These are phyloP conservation scores for Phytopythium vexans DNA, from an alignment of 352 stramenopile species.

Conservation along the genomic window DNA sequence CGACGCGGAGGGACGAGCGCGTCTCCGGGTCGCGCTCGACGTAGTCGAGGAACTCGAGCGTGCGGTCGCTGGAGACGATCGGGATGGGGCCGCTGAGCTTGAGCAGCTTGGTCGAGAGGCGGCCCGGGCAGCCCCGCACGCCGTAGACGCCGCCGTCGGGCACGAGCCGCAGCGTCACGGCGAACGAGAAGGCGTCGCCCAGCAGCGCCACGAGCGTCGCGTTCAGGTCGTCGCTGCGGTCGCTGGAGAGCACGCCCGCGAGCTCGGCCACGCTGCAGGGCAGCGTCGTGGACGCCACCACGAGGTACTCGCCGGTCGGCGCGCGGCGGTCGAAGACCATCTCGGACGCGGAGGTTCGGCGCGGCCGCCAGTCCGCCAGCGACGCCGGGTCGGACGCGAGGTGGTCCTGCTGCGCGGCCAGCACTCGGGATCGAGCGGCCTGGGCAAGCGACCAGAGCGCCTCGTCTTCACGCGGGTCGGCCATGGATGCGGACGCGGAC, in stretches of 20 bases:
- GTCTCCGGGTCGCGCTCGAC: conserved; percentile 21
- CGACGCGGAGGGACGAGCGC: conserved; percentile 18
- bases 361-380: conserved; percentile 20
- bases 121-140: conserved; percentile 1
- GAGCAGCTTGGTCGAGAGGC: conserved; percentile 26
- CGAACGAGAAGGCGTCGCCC: conserved; percentile 30
- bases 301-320: conserved; percentile 10
- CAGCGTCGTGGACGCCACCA: conserved; percentile 17
- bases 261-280: conserved; percentile 28
- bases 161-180: conserved; percentile 27
- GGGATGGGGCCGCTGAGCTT: conserved; percentile 22
- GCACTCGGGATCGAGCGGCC: conserved; percentile 13
- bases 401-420: conserved; percentile 7
- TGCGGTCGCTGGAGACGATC: conserved; percentile 22
- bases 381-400: conserved; percentile 2
- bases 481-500: conserved; percentile 4
- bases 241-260: conserved; percentile 24
- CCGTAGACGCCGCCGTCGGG: conserved; percentile 1
- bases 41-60: conserved; percentile 30
- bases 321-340: conserved; percentile 25
- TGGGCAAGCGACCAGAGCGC: conserved; percentile 15
- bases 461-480: conserved; percentile 15
- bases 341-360: conserved; percentile 14
- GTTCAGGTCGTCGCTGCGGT: conserved; percentile 34
- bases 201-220: conserved; percentile 31